Conservation (phyloP, 202 grass and related monocot genomes). For the Bolboschoenoplectus hybrid region DNA sequence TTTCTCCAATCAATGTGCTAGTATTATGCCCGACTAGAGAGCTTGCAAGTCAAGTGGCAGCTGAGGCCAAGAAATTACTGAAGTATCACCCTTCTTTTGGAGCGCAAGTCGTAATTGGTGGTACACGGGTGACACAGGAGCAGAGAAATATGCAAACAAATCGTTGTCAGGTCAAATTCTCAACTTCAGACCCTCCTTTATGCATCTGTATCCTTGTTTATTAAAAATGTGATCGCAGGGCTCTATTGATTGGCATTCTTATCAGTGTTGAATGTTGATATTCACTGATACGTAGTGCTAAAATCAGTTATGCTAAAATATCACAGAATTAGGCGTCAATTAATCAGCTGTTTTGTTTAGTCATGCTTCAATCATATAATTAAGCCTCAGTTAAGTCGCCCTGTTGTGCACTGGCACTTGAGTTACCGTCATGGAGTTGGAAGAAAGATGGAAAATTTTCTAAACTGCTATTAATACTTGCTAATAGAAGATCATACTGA, state of each 20-base stretch:
- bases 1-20: constrained; percentile 90
- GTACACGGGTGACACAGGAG: constrained; percentile 73
- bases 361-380: constrained; percentile 1
- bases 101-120: constrained; percentile 91
- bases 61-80: constrained; percentile 90
- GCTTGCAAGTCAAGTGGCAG: constrained; percentile 83
- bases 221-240: not conserved
- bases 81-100: constrained; percentile 78
- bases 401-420: not conserved
- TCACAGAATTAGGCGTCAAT: constrained; percentile 18
- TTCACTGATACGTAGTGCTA: not conserved
- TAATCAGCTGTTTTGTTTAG: not conserved
- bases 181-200: not conserved
- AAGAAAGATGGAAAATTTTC: not conserved
- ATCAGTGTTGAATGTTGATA: not conserved
- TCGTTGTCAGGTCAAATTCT: constrained; percentile 74
- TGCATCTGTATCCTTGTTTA: not conserved
- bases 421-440: not conserved
- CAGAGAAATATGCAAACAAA: constrained; percentile 78
- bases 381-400: not conserved
- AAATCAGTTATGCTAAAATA: constrained; percentile 19
- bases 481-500: not conserved
- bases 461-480: not conserved
- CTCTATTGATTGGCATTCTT: not conserved
- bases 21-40: constrained; percentile 85